Base-by-base conservation (phyloP, 106 monocot species). In the Acorus calamus region DNA sequence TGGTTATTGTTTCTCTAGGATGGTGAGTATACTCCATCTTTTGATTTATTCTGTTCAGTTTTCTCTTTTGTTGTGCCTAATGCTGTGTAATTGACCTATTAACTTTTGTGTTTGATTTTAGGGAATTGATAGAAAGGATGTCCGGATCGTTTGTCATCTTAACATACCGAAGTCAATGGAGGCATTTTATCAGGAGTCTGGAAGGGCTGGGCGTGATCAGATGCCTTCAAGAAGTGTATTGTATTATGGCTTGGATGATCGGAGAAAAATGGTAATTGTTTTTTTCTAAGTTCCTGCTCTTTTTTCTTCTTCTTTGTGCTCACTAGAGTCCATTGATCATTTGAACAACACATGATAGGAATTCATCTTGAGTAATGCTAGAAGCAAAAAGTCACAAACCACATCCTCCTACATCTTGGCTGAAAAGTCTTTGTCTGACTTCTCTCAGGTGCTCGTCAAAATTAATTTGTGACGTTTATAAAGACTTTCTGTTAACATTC, bases 111-210 rank as follows among this genome's bases (percentile, higher is more conserved):
- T 28, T 28, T 46, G 58, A 47, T 57, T 79, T n/a, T 61, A 94
- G 94, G 94, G 94, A n/a, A 89, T 94, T 75, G 94, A 94, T 72
- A 86, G 76, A 78, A 78, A 86, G 67, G 94, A 94, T 86, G 94
- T 94, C 8, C 79, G 86, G 5, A 59, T 89, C 68, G 94, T 94
- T 56, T 89, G 81, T 52, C 94, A 94, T 53, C 84, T 77, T 52
- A 89, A 94, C 68, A 80, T 89, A 46, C 94, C 94, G 66, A 94
- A 94, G 60, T 86, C 94, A 59, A 94, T 89, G 83, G 94, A 86
- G 74, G 75, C 82, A 49, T 94, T 94, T 58, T 94, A 94, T 74
- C 94, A 94, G 71, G 94, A 94, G 67, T 94, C 94, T 9, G 94
- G 94, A 78, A 81, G 94, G 82, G 89, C 86, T 71, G 94, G 94